phyloP scores from a whole-genome alignment of 164 flowering plant genomes.

The Vitis cinerea region DNA sequence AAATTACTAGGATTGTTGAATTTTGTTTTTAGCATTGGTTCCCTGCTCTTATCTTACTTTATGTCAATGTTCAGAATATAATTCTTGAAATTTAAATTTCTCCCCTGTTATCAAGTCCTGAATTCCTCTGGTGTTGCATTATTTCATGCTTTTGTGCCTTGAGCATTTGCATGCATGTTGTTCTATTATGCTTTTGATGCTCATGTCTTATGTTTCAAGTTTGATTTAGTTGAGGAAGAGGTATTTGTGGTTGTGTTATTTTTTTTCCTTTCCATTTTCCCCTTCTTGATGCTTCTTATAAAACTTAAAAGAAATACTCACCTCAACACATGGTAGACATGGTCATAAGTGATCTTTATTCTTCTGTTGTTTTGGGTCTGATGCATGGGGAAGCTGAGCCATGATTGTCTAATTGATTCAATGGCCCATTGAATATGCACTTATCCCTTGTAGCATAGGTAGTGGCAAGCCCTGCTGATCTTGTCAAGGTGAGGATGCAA shows the following conservation, averaged over 20 bases:
- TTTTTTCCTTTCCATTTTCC: background rate
- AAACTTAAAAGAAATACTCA: background rate
- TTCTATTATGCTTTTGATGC: background rate
- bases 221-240: background rate
- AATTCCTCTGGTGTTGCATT: background rate
- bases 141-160: background rate
- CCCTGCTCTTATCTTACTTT: background rate
- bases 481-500: constrained; percentile 94
- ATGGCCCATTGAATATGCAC: too few species aligned
- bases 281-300: background rate
- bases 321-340: too few species aligned
- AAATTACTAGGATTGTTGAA: background rate
- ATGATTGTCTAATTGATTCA: background rate
- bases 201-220: background rate
- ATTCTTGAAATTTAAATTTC: background rate
- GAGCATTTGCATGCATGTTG: background rate
- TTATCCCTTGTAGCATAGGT: constrained; percentile 42
- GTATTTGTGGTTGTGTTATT: background rate
- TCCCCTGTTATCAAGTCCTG: background rate
- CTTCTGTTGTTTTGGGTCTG: background rate
- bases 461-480: constrained; percentile 94
- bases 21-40: background rate
- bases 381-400: background rate
- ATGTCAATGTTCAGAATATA: background rate
- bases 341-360: background rate